Conservation (phyloP, 129 eudicot species). For the Chrysanthemum lavandulifolium region DNA sequence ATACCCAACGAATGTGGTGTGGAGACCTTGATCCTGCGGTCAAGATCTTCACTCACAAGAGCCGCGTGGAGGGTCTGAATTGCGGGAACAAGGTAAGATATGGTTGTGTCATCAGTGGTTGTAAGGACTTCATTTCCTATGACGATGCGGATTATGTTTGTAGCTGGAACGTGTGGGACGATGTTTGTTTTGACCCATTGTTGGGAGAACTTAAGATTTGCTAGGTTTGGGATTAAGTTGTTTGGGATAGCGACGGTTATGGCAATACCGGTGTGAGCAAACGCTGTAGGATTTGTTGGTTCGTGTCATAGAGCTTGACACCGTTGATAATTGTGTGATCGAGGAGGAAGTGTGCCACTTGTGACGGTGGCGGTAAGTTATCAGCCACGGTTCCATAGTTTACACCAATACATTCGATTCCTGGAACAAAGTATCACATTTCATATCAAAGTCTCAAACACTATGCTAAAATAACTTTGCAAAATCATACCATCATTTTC, state of each 20-base stretch:
- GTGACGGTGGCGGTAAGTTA: slow-evolving; percentile 76
- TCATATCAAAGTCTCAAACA: no score
- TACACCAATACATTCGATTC: slow-evolving; percentile 59
- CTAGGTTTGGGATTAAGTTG: slow-evolving; percentile 56
- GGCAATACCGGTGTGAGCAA: slow-evolving; percentile 71
- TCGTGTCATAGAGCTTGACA: slow-evolving; percentile 68
- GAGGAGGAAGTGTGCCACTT: slow-evolving; percentile 69
- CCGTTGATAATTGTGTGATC: slow-evolving; percentile 71
- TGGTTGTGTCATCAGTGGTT: slow-evolving; percentile 46
- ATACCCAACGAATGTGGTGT: slow-evolving; percentile 77
- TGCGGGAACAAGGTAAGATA: slow-evolving; percentile 69
- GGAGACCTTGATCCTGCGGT: slow-evolving; percentile 57
- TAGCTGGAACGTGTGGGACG: slow-evolving; percentile 53
- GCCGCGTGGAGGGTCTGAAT: slow-evolving; percentile 76
- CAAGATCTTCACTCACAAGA: slow-evolving; percentile 47
- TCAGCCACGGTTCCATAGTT: slow-evolving; percentile 82
- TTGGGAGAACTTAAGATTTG: slow-evolving; percentile 52
- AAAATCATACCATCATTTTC: no score
- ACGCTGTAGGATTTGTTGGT: slow-evolving; percentile 61
- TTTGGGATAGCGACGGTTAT: slow-evolving; percentile 63
- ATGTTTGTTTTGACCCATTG: slow-evolving; percentile 68
- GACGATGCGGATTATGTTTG: slow-evolving; percentile 68
- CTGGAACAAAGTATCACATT: slow-evolving; percentile 14
- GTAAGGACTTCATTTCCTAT: slow-evolving; percentile 84
- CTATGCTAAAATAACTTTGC: no score